phyloP scores from a whole-genome alignment of 192 early-diverging fungal species.

The Pilaira anomala region DNA sequence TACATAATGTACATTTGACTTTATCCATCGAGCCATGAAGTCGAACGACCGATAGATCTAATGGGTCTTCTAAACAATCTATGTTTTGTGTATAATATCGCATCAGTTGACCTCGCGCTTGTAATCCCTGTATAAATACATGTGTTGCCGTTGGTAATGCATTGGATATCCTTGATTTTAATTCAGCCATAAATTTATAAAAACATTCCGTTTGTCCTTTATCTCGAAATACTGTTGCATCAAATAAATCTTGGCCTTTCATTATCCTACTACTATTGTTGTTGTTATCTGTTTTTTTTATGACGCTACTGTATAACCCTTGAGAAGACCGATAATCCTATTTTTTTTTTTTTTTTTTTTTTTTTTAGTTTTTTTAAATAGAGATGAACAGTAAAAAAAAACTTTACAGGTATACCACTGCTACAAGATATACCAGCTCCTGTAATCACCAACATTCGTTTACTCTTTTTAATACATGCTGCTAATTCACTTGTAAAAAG shows the following conservation, averaged over 20 bases:
- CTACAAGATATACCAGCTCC: conserved; percentile 90
- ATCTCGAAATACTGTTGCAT: conserved; percentile 75
- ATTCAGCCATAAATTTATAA: conserved; percentile 81
- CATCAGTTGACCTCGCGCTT: conserved; percentile 72
- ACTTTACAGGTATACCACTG: conserved; percentile 82
- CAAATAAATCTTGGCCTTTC: conserved; percentile 81
- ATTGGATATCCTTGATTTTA: conserved; percentile 65
- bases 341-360: background rate
- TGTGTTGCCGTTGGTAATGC: conserved; percentile 84
- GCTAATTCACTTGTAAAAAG: conserved; percentile 30
- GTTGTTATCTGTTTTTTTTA: too few relatives aligned
- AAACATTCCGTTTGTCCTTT: conserved; percentile 62
- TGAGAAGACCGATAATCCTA: conserved; percentile 81
- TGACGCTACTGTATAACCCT: conserved; percentile 81
- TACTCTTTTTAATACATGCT: conserved; percentile 38
- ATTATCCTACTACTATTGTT: too few relatives aligned
- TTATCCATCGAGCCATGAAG: conserved; percentile 86
- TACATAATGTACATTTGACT: conserved; percentile 85
- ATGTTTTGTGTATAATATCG: conserved; percentile 98
- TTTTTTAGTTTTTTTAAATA: background rate
- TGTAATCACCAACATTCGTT: conserved; percentile 63
- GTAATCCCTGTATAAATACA: conserved; percentile 74
- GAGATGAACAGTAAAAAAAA: background rate
- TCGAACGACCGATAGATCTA: conserved; percentile 79
- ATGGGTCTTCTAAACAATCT: conserved; percentile 80